Percentiles rank a stretch among this genome's conserved stretches.
Conservation (phyloP, 768 basidiomycete genomes). For the Royoungia palumana region DNA sequence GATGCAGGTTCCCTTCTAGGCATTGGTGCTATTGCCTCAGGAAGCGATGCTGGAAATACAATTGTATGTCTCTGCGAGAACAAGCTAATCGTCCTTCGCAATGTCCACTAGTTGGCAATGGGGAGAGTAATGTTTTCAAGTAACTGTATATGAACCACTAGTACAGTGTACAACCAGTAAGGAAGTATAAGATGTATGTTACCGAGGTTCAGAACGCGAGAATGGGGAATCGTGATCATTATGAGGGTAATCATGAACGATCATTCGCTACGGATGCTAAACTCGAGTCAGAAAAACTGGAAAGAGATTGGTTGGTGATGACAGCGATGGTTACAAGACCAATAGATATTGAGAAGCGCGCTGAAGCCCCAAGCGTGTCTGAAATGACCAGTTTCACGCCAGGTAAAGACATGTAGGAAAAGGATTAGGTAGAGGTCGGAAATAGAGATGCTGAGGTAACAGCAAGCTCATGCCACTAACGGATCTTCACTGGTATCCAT, state of each 20-base stretch:
- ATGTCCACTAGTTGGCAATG: constrained; percentile 24
- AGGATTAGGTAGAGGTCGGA: constrained; percentile 5
- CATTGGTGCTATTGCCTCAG: constrained; percentile 49
- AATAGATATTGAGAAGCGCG: constrained; percentile 31
- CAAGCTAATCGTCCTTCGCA: constrained; percentile 60
- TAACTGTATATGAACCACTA: constrained; percentile 24
- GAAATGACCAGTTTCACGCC: constrained; percentile 10
- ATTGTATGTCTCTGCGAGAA: constrained; percentile 76
- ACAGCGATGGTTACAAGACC: constrained; percentile 27
- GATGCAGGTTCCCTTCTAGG: constrained; percentile 75
- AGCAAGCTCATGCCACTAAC: constrained; percentile 32
- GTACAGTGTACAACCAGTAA: constrained; percentile 34
- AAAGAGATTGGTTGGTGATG: constrained; percentile 25
- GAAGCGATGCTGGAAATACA: constrained; percentile 32
- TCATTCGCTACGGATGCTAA: constrained; percentile 33
- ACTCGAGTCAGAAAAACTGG: constrained; percentile 20
- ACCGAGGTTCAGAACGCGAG: constrained; percentile 25
- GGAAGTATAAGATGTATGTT: constrained; percentile 38
- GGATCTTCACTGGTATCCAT: constrained; percentile 65
- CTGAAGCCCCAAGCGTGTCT: constrained; percentile 20
- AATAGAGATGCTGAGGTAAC: constrained; percentile 1
- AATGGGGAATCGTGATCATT: constrained; percentile 31
- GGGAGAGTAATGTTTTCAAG: constrained; percentile 15
- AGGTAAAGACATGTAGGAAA: constrained; percentile 6
- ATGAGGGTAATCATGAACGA: constrained; percentile 35